Conservation (phyloP, 1,139 yeast species). For the Nakaseomyces sp. region DNA sequence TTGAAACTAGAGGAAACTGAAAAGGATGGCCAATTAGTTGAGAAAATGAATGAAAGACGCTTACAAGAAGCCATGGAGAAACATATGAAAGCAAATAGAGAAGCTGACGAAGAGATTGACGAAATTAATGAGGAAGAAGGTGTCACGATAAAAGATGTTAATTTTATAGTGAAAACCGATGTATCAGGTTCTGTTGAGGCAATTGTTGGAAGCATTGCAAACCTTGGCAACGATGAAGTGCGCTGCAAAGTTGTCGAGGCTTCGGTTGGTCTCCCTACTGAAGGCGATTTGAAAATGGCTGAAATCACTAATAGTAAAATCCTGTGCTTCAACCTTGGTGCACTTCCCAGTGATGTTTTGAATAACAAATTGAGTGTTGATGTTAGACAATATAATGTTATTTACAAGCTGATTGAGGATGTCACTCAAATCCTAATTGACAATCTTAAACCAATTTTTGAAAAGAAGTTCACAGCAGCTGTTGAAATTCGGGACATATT, state of each 20-base stretch:
- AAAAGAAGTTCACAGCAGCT: constrained; percentile 59
- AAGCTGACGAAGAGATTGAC: constrained; percentile 38
- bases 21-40: constrained; percentile 59
- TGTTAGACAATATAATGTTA: constrained; percentile 63
- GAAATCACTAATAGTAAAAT: constrained; percentile 64
- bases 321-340: constrained; percentile 63
- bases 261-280: constrained; percentile 82
- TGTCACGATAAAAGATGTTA: constrained; percentile 35
- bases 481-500: constrained; percentile 67
- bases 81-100: constrained; percentile 33
- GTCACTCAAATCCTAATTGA: constrained; percentile 60
- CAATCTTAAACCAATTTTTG: constrained; percentile 57
- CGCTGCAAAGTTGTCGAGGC: constrained; percentile 55
- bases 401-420: constrained; percentile 79
- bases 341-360: constrained; percentile 55
- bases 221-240: constrained; percentile 81
- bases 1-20: constrained; percentile 46
- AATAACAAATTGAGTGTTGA: constrained; percentile 57
- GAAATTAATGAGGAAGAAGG: constrained; percentile 17
- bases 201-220: constrained; percentile 63
- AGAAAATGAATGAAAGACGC: constrained; percentile 54
- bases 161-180: constrained; percentile 78
- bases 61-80: constrained; percentile 26
- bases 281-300: constrained; percentile 76
- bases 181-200: constrained; percentile 69